Base-by-base conservation (phyloP, 305 asterid species). In the Fraxinus greggii region DNA sequence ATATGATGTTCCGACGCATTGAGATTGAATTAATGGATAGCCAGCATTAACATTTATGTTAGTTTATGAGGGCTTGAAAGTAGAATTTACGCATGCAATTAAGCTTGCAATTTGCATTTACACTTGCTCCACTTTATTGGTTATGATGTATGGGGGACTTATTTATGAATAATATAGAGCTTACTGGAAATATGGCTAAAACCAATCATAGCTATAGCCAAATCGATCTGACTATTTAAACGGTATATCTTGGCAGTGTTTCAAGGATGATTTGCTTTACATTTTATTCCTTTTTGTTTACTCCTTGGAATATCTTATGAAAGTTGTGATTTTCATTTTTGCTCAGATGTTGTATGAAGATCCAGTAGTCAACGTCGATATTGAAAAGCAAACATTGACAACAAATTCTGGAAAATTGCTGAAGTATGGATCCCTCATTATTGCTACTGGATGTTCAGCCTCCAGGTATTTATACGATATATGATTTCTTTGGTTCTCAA, bases 341-440 rank as follows among this genome's bases (percentile, higher is more conserved):
- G 33, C 33, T 31, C 33, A 31, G 33, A 31, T 31, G 33, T 31
- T 31, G 33, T 31, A 31, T 31, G 33, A 31, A 31, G 33, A 31
- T 31, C 91, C 89, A 15, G 91, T 88, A 6, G 87, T 88, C 67
- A 82, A 83, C 42, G 24, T 88, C 75, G 87, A 88, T 81, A 73
- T 80, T 15, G 90, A 83, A 80, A 88, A 88, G 88, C 88, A 87
- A 80, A 88, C 88, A 21, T 80, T 88, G 81, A 82, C 86, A 72
- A 88, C 91, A 80, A 83, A 76, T 82, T 88, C 91, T 2, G 91
- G 91, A 85, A 87, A 88, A 72, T 70, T 87, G 81, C 86, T 88
- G 83, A 88, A 85, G 83, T 88, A 86, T 85, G 91, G 91, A 13
- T 83, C 91, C 83, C 91, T 87, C 59, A 88, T 88, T 31, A 78